phyloP scores from a whole-genome alignment of 2,329 filamentous ascomycete species.

The Microcyclospora tardicrescens region DNA sequence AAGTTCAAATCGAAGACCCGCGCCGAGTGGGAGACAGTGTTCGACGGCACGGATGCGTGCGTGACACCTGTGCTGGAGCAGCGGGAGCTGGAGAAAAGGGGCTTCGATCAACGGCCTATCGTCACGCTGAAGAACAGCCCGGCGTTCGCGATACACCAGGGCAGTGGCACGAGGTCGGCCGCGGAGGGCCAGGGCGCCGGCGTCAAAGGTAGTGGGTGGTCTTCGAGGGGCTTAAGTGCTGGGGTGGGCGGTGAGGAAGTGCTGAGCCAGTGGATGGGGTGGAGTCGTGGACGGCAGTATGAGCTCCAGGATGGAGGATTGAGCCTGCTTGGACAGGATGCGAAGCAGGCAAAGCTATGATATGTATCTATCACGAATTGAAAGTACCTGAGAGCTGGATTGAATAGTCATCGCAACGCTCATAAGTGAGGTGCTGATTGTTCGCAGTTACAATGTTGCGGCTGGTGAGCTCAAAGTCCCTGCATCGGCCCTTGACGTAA shows the following conservation, averaged over 20 bases:
- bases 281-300: constrained; percentile 60
- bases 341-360: constrained; percentile 6
- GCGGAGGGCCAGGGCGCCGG: constrained; percentile 51
- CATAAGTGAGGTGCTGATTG: too few species aligned
- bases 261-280: constrained; percentile 62
- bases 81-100: constrained; percentile 51
- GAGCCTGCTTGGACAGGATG: constrained; percentile 22
- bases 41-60: constrained; percentile 85
- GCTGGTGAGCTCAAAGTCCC: too few species aligned
- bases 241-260: constrained; percentile 61
- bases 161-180: constrained; percentile 25
- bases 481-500: too few species aligned
- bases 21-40: constrained; percentile 69
- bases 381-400: too few species aligned
- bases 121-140: constrained; percentile 61
- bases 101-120: constrained; percentile 56
- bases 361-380: background rate
- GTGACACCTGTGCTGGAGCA: constrained; percentile 77
- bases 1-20: constrained; percentile 59
- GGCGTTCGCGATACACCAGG: constrained; percentile 46
- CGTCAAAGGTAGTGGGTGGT: constrained; percentile 55
- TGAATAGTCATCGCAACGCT: too few species aligned
- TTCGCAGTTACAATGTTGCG: too few species aligned
- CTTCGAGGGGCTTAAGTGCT: constrained; percentile 43
- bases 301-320: constrained; percentile 51